These are phyloP conservation scores for Haberlea rhodopensis DNA, from an alignment of 257 asterid species.

Conservation along the genomic window DNA sequence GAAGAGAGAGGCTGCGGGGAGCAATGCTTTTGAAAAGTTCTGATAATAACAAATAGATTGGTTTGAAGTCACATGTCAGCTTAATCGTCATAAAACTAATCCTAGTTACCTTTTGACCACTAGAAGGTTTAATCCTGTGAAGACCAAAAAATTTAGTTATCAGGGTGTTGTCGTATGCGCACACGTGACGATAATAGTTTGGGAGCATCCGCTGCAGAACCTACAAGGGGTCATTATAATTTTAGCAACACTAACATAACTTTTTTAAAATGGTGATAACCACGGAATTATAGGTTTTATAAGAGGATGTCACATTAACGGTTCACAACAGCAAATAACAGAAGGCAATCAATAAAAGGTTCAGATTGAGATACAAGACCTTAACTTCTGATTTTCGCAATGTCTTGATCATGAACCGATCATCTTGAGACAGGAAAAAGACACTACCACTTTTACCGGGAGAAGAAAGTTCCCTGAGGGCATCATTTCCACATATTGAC, in stretches of 20 bases:
- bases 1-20: neutral
- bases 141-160: constrained; percentile 96
- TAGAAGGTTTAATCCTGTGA: constrained; percentile 91
- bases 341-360: constrained; percentile 17
- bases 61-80: neutral
- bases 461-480: constrained; percentile 94
- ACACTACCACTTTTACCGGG: constrained; percentile 99
- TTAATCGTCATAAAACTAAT: neutral
- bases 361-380: constrained; percentile 46
- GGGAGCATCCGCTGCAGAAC: constrained; percentile 96
- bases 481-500: constrained; percentile 97
- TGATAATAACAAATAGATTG: neutral
- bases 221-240: constrained; percentile 41
- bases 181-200: constrained; percentile 77
- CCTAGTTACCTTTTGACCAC: constrained; percentile 85
- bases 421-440: constrained; percentile 92
- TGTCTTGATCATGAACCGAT: constrained; percentile 95
- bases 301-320: constrained; percentile 1
- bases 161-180: constrained; percentile 75
- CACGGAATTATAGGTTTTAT: neutral
- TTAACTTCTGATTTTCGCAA: constrained; percentile 93
- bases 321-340: constrained; percentile 14
- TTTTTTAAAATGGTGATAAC: neutral
- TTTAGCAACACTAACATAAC: neutral
- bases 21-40: neutral